Percentiles rank a stretch among this genome's conserved stretches.
Evolutionary conservation across 2,329 filamentous ascomycete genomes (phyloP).

Genomic region (Fonsecaea nubica): DNA sequence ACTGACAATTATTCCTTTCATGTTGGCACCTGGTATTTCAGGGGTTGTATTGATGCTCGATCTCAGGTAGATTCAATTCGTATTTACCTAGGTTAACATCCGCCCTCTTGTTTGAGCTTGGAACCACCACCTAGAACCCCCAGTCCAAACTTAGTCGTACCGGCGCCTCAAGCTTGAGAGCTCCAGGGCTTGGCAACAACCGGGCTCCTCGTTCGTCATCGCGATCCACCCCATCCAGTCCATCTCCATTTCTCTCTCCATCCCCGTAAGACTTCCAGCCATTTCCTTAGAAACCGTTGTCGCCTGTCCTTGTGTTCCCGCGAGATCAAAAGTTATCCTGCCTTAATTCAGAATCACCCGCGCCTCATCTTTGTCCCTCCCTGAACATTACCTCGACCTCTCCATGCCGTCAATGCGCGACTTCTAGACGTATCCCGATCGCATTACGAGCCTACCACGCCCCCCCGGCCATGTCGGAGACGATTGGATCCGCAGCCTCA

Average conservation of each 20-base stretch:
- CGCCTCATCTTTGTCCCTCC: not conserved
- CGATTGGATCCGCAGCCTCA: slow-evolving; percentile 37
- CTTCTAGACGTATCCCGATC: slow-evolving; percentile 15
- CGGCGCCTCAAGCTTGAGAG: slow-evolving; percentile 12
- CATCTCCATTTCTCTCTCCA: slow-evolving; percentile 18
- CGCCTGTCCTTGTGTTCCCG: slow-evolving; percentile 6
- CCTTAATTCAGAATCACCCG: slow-evolving; percentile 1
- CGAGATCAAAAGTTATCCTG: slow-evolving; percentile 1
- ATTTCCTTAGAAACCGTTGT: slow-evolving; percentile 24
- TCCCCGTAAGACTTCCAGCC: slow-evolving; percentile 24
- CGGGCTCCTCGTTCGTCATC: slow-evolving; percentile 30
- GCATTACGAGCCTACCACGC: slow-evolving; percentile 6
- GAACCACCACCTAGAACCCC: not conserved
- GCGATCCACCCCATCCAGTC: slow-evolving; percentile 15
- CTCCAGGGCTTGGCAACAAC: slow-evolving; percentile 23
- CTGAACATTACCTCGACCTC: not conserved
- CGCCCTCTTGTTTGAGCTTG: slow-evolving; percentile 1
- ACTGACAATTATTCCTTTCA: not conserved
- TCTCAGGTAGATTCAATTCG: not conserved
- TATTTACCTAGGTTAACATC: too few relatives aligned
- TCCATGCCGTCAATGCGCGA: slow-evolving; percentile 19
- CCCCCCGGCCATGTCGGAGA: slow-evolving; percentile 37
- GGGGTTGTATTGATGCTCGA: slow-evolving; percentile 9
- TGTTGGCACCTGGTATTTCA: slow-evolving; percentile 13
- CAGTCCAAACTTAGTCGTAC: not conserved